Conservation (phyloP, 768 basidiomycete genomes). For the Rubroboletus satanas region DNA sequence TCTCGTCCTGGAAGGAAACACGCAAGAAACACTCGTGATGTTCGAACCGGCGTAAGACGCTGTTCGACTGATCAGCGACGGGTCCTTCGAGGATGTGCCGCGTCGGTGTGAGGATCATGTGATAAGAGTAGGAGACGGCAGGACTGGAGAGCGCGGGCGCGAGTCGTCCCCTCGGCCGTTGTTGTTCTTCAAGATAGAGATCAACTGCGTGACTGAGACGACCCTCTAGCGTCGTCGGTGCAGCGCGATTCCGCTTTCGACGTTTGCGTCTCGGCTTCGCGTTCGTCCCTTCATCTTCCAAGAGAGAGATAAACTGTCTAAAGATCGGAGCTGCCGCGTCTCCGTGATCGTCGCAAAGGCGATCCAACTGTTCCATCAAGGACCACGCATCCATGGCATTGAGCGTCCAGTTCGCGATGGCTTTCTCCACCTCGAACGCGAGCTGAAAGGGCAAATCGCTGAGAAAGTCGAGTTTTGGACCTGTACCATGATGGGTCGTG, state of each 20-base stretch:
- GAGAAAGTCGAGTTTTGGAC: constrained; percentile 24
- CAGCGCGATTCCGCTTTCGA: neutral
- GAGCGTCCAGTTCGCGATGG: constrained; percentile 29
- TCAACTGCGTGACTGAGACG: constrained; percentile 17
- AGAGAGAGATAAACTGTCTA: constrained; percentile 12
- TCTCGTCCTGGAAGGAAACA: constrained; percentile 48
- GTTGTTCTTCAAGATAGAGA: constrained; percentile 23
- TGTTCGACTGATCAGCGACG: constrained; percentile 36
- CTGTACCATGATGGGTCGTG: neutral
- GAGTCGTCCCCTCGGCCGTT: constrained; percentile 24
- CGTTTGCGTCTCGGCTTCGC: neutral
- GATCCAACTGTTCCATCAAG: constrained; percentile 17
- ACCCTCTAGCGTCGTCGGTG: constrained; percentile 7
- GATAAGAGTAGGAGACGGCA: constrained; percentile 32
- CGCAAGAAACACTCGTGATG: constrained; percentile 44
- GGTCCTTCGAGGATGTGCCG: constrained; percentile 39
- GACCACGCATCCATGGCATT: constrained; percentile 18
- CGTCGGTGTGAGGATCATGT: constrained; percentile 40
- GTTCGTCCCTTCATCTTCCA: constrained; percentile 14
- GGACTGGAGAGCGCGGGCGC: constrained; percentile 16
- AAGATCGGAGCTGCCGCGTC: constrained; percentile 25
- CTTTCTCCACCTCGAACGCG: constrained; percentile 39
- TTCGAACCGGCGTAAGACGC: constrained; percentile 35
- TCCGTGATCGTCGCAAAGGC: constrained; percentile 15
- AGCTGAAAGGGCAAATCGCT: constrained; percentile 30